Evolutionary conservation across 169 alveolate species (phyloP).

Genomic region (Plasmodium cynomolgi): DNA sequence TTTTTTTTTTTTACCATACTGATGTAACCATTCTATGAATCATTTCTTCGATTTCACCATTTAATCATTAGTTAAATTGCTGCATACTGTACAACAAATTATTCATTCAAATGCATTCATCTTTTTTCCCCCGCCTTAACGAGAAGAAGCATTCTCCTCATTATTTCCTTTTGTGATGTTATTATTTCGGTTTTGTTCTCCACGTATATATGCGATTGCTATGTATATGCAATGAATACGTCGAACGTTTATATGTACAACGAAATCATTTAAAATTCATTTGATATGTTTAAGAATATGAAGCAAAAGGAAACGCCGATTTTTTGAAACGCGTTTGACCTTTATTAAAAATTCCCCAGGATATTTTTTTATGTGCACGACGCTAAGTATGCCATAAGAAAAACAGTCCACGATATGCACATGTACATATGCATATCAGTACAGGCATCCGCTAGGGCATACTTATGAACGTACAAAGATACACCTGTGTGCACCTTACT

Average conservation of each 20-base stretch:
- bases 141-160: background rate
- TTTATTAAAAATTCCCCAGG: background rate
- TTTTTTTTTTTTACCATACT: background rate
- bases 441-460: background rate
- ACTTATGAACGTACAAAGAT: background rate
- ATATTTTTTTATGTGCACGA: background rate
- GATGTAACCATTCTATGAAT: background rate
- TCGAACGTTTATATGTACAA: background rate
- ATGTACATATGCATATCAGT: background rate
- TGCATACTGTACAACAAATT: background rate
- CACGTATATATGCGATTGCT: background rate
- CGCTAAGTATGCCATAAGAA: background rate
- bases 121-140: background rate
- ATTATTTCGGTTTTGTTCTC: background rate
- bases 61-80: background rate
- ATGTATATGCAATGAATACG: background rate
- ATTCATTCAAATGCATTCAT: background rate
- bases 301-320: background rate
- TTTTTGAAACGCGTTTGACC: background rate
- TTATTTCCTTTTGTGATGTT: background rate
- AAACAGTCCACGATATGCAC: slow-evolving; percentile 1
- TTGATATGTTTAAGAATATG: background rate
- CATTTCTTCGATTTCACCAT: background rate
- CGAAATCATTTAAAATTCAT: background rate
- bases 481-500: background rate